These are phyloP conservation scores for Aspergillus floridensis DNA, from an alignment of 2,329 filamentous ascomycete genomes.

Conservation along the genomic window DNA sequence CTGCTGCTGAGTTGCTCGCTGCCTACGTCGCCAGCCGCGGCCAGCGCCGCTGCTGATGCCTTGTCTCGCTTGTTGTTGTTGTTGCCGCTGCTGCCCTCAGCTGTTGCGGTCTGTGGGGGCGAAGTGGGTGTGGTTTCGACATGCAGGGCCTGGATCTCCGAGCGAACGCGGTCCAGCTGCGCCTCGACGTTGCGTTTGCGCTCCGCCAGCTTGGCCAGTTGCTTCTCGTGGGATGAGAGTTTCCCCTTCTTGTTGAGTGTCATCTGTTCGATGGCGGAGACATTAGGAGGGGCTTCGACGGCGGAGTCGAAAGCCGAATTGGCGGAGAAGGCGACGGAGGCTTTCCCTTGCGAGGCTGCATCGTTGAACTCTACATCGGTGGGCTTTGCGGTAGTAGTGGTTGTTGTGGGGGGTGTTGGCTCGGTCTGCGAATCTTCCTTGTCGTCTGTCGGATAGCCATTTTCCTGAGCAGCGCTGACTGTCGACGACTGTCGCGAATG, in stretches of 20 bases:
- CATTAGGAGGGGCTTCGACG: conserved; percentile 20
- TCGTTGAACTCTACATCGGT: conserved; percentile 7
- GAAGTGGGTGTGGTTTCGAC: not conserved
- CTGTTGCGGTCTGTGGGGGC: too few relatives aligned
- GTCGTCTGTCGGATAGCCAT: not conserved
- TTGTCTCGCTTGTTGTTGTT: conserved; percentile 9
- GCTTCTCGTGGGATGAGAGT: conserved; percentile 40
- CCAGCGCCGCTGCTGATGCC: conserved; percentile 11
- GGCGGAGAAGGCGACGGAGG: conserved; percentile 11
- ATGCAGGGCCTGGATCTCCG: conserved; percentile 33
- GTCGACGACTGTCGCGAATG: conserved; percentile 19
- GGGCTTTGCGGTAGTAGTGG: not conserved
- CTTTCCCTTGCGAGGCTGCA: conserved; percentile 15
- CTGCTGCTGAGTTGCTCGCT: conserved; percentile 20
- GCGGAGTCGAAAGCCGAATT: conserved; percentile 21
- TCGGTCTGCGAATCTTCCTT: not conserved
- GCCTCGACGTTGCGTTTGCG: conserved; percentile 40
- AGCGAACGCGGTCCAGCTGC: conserved; percentile 36
- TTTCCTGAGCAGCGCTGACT: not conserved
- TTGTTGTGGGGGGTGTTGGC: not conserved
- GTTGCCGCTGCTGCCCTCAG: not conserved
- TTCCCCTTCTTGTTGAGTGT: conserved; percentile 31
- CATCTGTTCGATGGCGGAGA: conserved; percentile 25
- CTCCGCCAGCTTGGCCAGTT: conserved; percentile 44
- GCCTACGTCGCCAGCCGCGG: conserved; percentile 17